phyloP scores from a whole-genome alignment of 306 rosid genomes.

The Rosa lucieae region DNA sequence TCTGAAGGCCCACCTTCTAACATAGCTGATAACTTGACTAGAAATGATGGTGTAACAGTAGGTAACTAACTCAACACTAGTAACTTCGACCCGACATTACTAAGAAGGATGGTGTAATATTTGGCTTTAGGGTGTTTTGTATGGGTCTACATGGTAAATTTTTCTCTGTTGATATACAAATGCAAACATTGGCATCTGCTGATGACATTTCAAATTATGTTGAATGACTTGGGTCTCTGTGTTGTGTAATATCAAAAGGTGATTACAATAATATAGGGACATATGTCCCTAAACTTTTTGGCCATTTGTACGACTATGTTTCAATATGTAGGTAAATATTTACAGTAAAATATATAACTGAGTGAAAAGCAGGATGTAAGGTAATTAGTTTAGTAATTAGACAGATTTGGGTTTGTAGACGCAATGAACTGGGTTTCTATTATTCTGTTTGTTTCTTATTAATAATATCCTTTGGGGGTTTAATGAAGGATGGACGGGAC shows the following conservation, averaged over 20 bases:
- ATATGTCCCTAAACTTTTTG: not conserved
- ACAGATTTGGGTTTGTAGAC: not conserved
- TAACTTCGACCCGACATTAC: not conserved
- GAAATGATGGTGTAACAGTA: not conserved
- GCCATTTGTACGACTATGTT: not conserved
- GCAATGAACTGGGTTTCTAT: not conserved
- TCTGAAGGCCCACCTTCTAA: not conserved
- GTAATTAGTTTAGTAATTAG: not conserved
- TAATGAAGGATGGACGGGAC: slow-evolving; percentile 56
- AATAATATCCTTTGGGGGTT: slow-evolving; percentile 5
- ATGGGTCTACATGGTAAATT: not conserved
- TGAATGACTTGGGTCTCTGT: not conserved
- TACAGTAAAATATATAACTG: not conserved
- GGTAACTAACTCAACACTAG: not conserved
- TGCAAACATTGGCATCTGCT: not conserved
- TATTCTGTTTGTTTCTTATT: slow-evolving; percentile 8
- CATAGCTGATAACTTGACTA: not conserved
- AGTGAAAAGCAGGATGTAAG: not conserved
- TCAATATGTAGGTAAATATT: not conserved
- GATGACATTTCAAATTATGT: not conserved
- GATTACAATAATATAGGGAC: not conserved
- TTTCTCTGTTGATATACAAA: not conserved
- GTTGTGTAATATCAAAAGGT: not conserved
- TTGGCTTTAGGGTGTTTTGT: not conserved
- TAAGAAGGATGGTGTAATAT: not conserved